phyloP scores from a whole-genome alignment of 345 rosid genomes.

The Zanthoxylum bungeanum region DNA sequence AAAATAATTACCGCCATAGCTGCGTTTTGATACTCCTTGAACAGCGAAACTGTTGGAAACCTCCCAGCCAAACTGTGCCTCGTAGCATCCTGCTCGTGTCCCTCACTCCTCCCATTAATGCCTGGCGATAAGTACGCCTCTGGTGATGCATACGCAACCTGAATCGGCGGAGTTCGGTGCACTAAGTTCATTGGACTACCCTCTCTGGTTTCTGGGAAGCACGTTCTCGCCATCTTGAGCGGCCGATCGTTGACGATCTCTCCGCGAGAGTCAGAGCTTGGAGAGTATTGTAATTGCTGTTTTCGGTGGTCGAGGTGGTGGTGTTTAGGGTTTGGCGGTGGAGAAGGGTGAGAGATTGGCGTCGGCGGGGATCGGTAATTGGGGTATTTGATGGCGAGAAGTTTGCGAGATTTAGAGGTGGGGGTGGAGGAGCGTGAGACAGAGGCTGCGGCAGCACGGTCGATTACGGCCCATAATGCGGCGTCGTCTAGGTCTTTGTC shows the following conservation, averaged over 20 bases:
- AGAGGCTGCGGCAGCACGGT: slow-evolving; percentile 86
- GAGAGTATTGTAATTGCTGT: slow-evolving; percentile 19
- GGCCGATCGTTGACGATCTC: slow-evolving; percentile 36
- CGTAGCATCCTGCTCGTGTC: slow-evolving; percentile 40
- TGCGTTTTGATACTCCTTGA: slow-evolving; percentile 85
- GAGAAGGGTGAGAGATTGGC: slow-evolving; percentile 47
- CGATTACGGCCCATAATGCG: slow-evolving; percentile 89
- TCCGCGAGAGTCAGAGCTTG: slow-evolving; percentile 22
- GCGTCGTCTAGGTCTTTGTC: slow-evolving; percentile 96
- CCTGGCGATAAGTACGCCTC: slow-evolving; percentile 77
- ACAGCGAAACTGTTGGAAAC: slow-evolving; percentile 82
- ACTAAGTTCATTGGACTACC: slow-evolving; percentile 53
- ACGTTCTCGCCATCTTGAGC: slow-evolving; percentile 48
- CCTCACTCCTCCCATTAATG: slow-evolving; percentile 40
- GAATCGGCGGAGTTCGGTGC: slow-evolving; percentile 39
- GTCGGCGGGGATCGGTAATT: slow-evolving; percentile 50
- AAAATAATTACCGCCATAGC: slow-evolving; percentile 74
- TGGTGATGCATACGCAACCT: slow-evolving; percentile 37
- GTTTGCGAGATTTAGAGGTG: slow-evolving; percentile 51
- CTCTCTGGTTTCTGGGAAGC: slow-evolving; percentile 46
- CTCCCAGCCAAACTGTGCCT: slow-evolving; percentile 71
- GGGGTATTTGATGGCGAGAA: slow-evolving; percentile 53
- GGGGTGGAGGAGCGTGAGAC: slow-evolving; percentile 47
- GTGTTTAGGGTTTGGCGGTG: slow-evolving; percentile 29
- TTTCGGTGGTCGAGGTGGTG: slow-evolving; percentile 5